Conservation (phyloP, 768 basidiomycete genomes). For the Dacryopinax spathularia region DNA sequence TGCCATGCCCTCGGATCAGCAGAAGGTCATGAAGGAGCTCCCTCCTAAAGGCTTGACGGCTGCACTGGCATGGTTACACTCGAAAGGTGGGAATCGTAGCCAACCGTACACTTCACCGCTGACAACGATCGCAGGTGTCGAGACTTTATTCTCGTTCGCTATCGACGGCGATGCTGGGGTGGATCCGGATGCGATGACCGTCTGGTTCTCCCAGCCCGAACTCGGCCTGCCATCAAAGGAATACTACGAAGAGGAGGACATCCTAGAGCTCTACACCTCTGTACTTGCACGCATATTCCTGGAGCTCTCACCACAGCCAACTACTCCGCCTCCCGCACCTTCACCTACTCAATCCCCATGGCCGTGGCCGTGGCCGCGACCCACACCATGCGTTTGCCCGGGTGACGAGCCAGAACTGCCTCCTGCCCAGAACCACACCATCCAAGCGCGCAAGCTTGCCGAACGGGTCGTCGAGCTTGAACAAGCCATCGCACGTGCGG, state of each 20-base stretch:
- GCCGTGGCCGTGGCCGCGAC: not conserved
- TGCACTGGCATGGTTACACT: conserved; percentile 73
- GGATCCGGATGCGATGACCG: conserved; percentile 71
- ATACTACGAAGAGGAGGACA: conserved; percentile 68
- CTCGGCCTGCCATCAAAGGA: conserved; percentile 87
- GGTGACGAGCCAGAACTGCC: conserved; percentile 36
- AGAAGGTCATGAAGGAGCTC: conserved; percentile 7
- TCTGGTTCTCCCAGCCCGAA: conserved; percentile 71
- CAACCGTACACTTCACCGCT: too few relatives aligned
- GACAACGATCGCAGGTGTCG: conserved; percentile 39
- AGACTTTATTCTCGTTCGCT: conserved; percentile 62
- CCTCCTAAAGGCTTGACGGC: conserved; percentile 47
- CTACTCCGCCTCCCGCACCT: not conserved
- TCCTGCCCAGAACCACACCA: conserved; percentile 33
- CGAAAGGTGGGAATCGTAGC: conserved; percentile 40
- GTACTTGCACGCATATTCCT: conserved; percentile 55
- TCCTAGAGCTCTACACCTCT: conserved; percentile 52
- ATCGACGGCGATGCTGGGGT: conserved; percentile 77
- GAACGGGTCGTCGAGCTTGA: conserved; percentile 66
- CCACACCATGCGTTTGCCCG: conserved; percentile 23
- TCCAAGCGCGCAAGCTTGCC: conserved; percentile 49
- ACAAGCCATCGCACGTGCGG: conserved; percentile 56
- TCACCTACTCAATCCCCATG: not conserved
- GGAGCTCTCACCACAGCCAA: conserved; percentile 20
- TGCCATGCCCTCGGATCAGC: conserved; percentile 8